Percentiles rank a stretch among this genome's conserved stretches.
Conservation (phyloP, 768 basidiomycete species). For the Rhizopogon roseolus region DNA sequence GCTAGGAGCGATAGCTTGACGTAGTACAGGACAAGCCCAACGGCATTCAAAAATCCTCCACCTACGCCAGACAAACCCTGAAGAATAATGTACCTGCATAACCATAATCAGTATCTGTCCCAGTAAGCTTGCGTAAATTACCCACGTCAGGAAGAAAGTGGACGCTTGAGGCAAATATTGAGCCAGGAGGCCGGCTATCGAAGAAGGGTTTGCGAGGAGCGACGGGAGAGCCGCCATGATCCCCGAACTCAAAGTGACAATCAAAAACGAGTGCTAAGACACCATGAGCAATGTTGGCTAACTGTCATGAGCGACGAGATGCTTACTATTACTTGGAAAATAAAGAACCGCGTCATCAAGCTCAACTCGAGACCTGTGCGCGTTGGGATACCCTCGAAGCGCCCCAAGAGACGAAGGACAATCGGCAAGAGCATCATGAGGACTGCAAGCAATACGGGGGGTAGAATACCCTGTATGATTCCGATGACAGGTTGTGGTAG, state of each 20-base stretch:
- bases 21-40: conserved; percentile 72
- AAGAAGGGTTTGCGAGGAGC: conserved; percentile 63
- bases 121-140: conserved; percentile 3
- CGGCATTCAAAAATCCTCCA: conserved; percentile 76
- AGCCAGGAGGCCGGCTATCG: conserved; percentile 69
- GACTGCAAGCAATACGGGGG: conserved; percentile 82
- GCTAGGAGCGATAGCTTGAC: conserved; percentile 85
- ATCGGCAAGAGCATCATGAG: conserved; percentile 90
- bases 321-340: conserved; percentile 88
- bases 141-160: conserved; percentile 86
- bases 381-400: conserved; percentile 89
- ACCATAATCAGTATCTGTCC: not conserved
- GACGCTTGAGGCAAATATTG: conserved; percentile 75
- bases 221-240: conserved; percentile 65
- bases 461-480: conserved; percentile 85
- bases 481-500: conserved; percentile 65
- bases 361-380: conserved; percentile 80
- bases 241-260: conserved; percentile 83
- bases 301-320: not conserved
- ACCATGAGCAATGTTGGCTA: not conserved
- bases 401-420: conserved; percentile 71
- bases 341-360: conserved; percentile 88
- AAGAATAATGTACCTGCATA: conserved; percentile 62
- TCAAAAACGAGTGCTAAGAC: conserved; percentile 84
- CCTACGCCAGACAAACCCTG: conserved; percentile 80